Conservation (phyloP, 148 eudicot genomes). For the Tetragonia tetragonoides region DNA sequence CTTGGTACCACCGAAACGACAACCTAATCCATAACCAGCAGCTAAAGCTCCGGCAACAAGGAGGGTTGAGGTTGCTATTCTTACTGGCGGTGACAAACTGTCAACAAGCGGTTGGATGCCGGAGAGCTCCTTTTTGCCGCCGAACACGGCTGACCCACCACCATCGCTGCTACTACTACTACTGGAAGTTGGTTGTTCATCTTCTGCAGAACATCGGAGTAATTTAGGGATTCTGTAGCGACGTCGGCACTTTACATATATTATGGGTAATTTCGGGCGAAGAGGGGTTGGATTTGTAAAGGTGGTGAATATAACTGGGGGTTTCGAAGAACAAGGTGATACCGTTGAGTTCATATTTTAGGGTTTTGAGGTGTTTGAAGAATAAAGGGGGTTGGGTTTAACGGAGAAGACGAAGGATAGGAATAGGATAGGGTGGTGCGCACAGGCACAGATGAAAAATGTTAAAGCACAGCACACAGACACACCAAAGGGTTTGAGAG, state of each 20-base stretch:
- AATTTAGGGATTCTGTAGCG: conserved; percentile 36
- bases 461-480: neutral
- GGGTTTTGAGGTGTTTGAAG: neutral
- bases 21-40: conserved; percentile 70
- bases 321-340: conserved; percentile 28
- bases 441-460: too few relatives aligned
- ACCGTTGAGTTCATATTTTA: conserved; percentile 11
- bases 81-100: conserved; percentile 51
- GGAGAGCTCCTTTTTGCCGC: conserved; percentile 54
- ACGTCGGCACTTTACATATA: conserved; percentile 16
- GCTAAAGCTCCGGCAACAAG: conserved; percentile 55
- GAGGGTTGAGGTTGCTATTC: conserved; percentile 53
- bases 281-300: conserved; percentile 26
- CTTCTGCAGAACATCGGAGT: conserved; percentile 27
- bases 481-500: neutral
- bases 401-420: neutral
- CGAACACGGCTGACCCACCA: conserved; percentile 36
- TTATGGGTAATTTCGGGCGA: conserved; percentile 13
- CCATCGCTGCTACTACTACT: too few relatives aligned
- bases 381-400: neutral
- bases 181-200: neutral
- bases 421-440: too few relatives aligned
- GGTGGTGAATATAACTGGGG: conserved; percentile 31
- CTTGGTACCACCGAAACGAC: conserved; percentile 43
- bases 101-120: conserved; percentile 60